Base-by-base conservation (phyloP, 1,284 basidiomycete species). In the Sanguinoderma infundibulare region DNA sequence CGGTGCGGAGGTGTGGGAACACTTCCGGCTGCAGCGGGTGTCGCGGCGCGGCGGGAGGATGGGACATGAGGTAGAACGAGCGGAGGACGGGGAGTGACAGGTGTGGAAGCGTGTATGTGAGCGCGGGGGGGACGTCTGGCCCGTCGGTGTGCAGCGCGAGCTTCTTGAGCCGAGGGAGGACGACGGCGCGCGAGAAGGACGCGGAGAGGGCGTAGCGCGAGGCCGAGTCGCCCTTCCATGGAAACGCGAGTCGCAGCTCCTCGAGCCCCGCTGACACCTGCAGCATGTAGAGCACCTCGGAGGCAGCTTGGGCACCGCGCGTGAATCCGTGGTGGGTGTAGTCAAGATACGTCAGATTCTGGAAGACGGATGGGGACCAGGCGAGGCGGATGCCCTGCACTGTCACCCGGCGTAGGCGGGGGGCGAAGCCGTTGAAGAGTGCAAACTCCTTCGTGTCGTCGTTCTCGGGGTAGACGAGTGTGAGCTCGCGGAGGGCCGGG, bases 381-480 rank as follows among this genome's bases (percentile, higher is more conserved):
- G 78, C 73, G 40, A 91, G 70, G 56, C 86, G 81, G 53, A 90
- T 81, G 3, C 89, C 89, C 59, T 87, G 82, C n/a, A 90, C 61
- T 1, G 81, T 83, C 42, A 82, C 77, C 20, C 78, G 77, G 40
- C 79, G 76, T 12, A 91, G 77, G 26, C 75, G 79, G 3, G 89
- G 89, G 1, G 87, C 81, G 64, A 78, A 74, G n/a, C 85, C 87
- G 38, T 80, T 80, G 72, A 91, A 91, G 44, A 89, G 79, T 50
- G 76, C 74, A 63, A 87, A 90, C 70, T 87, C 84, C 70, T 86
- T 86, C 20, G 79, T 78, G 69, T 90, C 87, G 64, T 90, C 88
- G 68, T 90, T 90, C 49, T 75, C 75, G 22, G 84, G 83, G 69
- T 87, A 86, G 17, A 84, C 72, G 20, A 91, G 79, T 5, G 77